phyloP scores from a whole-genome alignment of 2,329 filamentous ascomycete genomes.

The Byssothecium circinans region DNA sequence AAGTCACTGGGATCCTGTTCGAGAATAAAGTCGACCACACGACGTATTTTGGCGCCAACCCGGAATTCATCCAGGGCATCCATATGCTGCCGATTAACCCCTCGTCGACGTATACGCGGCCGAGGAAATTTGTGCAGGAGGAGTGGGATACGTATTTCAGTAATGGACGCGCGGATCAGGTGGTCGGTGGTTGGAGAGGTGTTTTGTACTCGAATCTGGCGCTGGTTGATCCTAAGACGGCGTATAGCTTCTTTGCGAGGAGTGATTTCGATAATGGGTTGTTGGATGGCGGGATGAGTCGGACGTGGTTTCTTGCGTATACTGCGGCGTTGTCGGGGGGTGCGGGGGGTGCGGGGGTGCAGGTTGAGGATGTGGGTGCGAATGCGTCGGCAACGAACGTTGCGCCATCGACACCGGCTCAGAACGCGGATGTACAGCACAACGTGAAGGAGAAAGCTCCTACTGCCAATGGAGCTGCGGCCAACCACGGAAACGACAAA shows the following conservation, averaged over 20 bases:
- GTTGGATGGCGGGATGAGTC: constrained; percentile 76
- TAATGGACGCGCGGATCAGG: constrained; percentile 64
- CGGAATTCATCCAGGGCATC: constrained; percentile 74
- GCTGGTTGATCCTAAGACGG: constrained; percentile 68
- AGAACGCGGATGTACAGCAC: no score
- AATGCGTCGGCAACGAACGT: no score
- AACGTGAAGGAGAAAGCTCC: no score
- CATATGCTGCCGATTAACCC: constrained; percentile 83
- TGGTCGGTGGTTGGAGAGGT: constrained; percentile 80
- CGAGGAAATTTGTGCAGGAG: constrained; percentile 70
- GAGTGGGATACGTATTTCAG: constrained; percentile 72
- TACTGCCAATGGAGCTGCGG: no score
- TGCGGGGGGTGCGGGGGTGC: neutral
- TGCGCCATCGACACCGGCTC: no score
- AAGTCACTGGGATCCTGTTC: constrained; percentile 73
- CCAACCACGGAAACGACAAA: no score
- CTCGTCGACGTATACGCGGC: constrained; percentile 70
- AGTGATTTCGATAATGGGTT: constrained; percentile 66
- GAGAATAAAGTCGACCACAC: constrained; percentile 97
- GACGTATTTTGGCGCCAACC: constrained; percentile 72
- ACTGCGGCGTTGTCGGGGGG: constrained; percentile 29
- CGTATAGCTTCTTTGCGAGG: constrained; percentile 75
- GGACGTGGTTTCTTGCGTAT: constrained; percentile 44
- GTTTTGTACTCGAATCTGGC: constrained; percentile 84
- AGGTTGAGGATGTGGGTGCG: neutral